Conservation (phyloP, 352 stramenopile species). For the Phytophthora boehmeriae region DNA sequence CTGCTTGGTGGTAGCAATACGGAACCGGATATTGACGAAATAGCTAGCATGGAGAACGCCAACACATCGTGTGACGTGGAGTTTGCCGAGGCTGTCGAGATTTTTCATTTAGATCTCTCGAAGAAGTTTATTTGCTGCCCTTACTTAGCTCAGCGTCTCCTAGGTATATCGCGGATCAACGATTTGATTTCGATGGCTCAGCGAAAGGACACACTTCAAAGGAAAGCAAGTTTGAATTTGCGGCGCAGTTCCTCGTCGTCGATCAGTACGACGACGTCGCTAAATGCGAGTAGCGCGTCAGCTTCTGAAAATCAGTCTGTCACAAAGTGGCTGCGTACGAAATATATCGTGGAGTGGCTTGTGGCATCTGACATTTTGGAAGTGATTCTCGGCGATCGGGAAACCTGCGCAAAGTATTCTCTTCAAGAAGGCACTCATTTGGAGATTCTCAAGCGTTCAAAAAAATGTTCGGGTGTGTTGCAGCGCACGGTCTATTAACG, state of each 20-base stretch:
- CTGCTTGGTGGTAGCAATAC: conserved; percentile 47
- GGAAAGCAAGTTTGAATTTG: conserved; percentile 64
- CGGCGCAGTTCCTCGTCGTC: conserved; percentile 40
- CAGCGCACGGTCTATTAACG: conserved; percentile 57
- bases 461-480: conserved; percentile 73
- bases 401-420: conserved; percentile 67
- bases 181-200: conserved; percentile 84
- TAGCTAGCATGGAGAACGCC: conserved; percentile 17
- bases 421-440: conserved; percentile 82
- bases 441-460: conserved; percentile 82
- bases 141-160: conserved; percentile 74
- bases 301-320: conserved; percentile 30
- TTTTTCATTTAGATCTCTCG: conserved; percentile 85
- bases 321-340: conserved; percentile 75
- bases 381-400: conserved; percentile 78
- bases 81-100: conserved; percentile 80
- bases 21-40: conserved; percentile 33
- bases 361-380: conserved; percentile 78
- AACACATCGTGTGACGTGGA: conserved; percentile 35
- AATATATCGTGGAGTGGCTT: conserved; percentile 85
- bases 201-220: conserved; percentile 63
- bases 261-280: conserved; percentile 32
- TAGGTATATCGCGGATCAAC: conserved; percentile 73
- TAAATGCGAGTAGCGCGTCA: conserved; percentile 30
- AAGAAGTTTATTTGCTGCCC: conserved; percentile 89